phyloP scores from a whole-genome alignment of 805 yeast genomes.

The Metschnikowia drakensbergensis region DNA sequence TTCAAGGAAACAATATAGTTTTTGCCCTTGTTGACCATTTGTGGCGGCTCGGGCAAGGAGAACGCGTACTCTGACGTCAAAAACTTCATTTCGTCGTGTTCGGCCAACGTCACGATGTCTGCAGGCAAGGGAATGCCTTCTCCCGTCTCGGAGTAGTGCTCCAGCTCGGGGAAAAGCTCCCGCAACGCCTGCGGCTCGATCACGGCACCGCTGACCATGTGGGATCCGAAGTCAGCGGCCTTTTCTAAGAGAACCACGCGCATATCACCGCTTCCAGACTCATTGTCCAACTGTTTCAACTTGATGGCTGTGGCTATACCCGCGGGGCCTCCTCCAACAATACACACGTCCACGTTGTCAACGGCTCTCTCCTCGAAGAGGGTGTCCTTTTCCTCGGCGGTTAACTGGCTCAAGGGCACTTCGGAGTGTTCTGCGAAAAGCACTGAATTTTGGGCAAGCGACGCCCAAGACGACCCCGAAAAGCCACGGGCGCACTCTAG shows the following conservation, averaged over 20 bases:
- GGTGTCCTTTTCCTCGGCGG: constrained; percentile 42
- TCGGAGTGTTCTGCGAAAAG: neutral
- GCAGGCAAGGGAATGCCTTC: constrained; percentile 73
- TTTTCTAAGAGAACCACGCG: constrained; percentile 90
- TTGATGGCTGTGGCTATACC: constrained; percentile 92
- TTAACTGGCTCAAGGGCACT: constrained; percentile 9
- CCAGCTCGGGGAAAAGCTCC: constrained; percentile 76
- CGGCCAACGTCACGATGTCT: constrained; percentile 69
- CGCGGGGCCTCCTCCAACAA: constrained; percentile 98
- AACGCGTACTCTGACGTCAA: constrained; percentile 57
- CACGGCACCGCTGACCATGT: constrained; percentile 90
- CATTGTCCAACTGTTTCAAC: constrained; percentile 77
- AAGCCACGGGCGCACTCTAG: neutral
- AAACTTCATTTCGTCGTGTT: constrained; percentile 68
- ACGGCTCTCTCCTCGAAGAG: constrained; percentile 66
- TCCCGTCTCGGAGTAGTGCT: constrained; percentile 46
- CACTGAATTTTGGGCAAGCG: neutral
- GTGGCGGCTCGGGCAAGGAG: constrained; percentile 91
- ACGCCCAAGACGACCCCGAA: neutral
- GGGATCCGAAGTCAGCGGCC: constrained; percentile 90
- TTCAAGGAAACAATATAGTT: constrained; percentile 84
- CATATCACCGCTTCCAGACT: constrained; percentile 58
- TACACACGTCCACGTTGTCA: constrained; percentile 89
- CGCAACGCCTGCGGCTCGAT: constrained; percentile 83
- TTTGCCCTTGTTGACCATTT: constrained; percentile 72